phyloP scores from a whole-genome alignment of 1,284 basidiomycete genomes.

The Rhizopogon parksii region DNA sequence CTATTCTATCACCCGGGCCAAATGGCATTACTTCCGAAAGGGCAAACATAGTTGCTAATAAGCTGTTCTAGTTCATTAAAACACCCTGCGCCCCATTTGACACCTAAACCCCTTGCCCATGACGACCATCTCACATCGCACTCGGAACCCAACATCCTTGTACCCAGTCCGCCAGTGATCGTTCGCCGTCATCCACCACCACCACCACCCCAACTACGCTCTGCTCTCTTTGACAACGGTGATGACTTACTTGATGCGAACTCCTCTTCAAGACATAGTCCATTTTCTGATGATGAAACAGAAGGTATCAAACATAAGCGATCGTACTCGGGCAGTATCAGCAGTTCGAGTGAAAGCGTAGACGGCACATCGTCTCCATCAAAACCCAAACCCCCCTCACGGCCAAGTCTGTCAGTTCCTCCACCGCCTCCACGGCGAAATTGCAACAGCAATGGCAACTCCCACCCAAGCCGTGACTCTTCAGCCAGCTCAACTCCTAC shows the following conservation, averaged over 20 bases:
- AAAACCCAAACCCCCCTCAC: slow-evolving; percentile 20
- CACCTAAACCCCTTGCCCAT: slow-evolving; percentile 6
- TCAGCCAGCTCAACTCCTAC: slow-evolving; percentile 9
- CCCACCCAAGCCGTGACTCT: not conserved
- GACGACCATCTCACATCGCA: slow-evolving; percentile 14
- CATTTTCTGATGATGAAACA: slow-evolving; percentile 27
- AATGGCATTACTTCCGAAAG: slow-evolving; percentile 6
- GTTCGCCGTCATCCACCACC: slow-evolving; percentile 13
- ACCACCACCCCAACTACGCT: slow-evolving; percentile 7
- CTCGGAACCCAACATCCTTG: slow-evolving; percentile 22
- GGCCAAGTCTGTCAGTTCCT: slow-evolving; percentile 12
- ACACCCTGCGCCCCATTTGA: not conserved
- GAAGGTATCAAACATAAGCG: slow-evolving; percentile 10
- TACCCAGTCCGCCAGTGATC: slow-evolving; percentile 19
- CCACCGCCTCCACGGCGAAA: slow-evolving; percentile 17
- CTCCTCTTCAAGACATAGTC: slow-evolving; percentile 19
- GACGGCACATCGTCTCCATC: slow-evolving; percentile 8
- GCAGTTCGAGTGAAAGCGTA: slow-evolving; percentile 20
- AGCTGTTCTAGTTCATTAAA: slow-evolving; percentile 9
- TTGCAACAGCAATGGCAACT: not conserved
- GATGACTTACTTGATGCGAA: slow-evolving; percentile 17
- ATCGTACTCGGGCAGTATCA: slow-evolving; percentile 6
- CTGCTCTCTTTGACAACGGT: slow-evolving; percentile 17
- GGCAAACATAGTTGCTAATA: not conserved
- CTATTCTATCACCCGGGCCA: slow-evolving; percentile 12